Percentiles rank a stretch among this genome's conserved stretches.
These are phyloP conservation scores for Nymphaea colorata DNA, from an alignment of 164 flowering plant genomes.

Conservation along the genomic window DNA sequence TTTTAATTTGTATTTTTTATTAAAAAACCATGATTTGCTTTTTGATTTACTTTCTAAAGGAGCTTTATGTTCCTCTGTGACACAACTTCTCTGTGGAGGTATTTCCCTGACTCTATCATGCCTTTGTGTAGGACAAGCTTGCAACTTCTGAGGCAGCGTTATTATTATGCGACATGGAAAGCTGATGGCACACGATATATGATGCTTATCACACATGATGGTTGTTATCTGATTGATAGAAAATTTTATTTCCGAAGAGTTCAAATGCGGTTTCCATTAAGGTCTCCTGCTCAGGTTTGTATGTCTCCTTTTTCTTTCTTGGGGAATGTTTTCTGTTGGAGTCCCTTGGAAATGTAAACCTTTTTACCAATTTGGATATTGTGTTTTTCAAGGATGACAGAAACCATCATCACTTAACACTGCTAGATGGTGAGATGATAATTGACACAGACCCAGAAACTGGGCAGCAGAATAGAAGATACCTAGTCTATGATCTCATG, in stretches of 20 bases:
- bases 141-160: conserved; percentile 74
- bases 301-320: background rate
- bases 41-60: too few species aligned
- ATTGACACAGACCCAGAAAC: conserved; percentile 81
- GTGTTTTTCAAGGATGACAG: conserved; percentile 16
- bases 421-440: conserved; percentile 99
- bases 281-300: conserved; percentile 46
- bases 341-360: conserved; percentile 3
- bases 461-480: conserved; percentile 77
- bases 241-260: conserved; percentile 77
- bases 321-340: too few species aligned
- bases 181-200: conserved; percentile 98
- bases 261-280: conserved; percentile 90
- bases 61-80: too few species aligned
- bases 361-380: conserved; percentile 1
- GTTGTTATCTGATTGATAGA: conserved; percentile 87
- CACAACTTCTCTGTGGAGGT: too few species aligned
- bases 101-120: background rate
- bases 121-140: conserved; percentile 58
- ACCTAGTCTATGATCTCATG: conserved; percentile 91
- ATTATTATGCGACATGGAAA: conserved; percentile 99
- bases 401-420: conserved; percentile 59
- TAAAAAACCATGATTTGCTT: too few species aligned
- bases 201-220: conserved; percentile 88
- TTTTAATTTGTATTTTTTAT: too few species aligned